phyloP scores from a whole-genome alignment of 345 rosid species.

The Euphorbia pulcherrima region DNA sequence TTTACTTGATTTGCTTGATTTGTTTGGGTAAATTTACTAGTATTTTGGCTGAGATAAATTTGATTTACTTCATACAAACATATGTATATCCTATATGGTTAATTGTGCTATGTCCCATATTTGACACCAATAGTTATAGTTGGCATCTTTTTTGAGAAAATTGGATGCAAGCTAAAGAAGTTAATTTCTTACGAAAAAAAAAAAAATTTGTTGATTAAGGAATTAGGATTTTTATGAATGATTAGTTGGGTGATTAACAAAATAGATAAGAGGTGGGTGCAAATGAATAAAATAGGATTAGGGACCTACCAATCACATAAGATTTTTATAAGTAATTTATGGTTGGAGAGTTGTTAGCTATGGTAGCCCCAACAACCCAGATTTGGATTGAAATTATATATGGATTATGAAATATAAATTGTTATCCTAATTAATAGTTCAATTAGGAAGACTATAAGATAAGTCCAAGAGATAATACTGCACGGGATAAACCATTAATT shows the following conservation, averaged over 20 bases:
- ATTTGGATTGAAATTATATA: constrained; percentile 12
- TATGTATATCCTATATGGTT: no score
- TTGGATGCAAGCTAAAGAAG: constrained; percentile 4
- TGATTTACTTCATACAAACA: no score
- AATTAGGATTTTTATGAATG: constrained; percentile 5
- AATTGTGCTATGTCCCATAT: no score
- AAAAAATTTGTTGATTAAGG: background rate
- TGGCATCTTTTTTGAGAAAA: background rate
- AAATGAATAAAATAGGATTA: constrained; percentile 8
- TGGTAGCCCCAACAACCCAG: constrained; percentile 15
- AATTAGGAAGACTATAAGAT: background rate
- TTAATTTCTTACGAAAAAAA: background rate
- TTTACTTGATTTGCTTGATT: no score
- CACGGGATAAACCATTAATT: background rate
- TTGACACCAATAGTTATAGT: no score
- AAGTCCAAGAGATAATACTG: background rate
- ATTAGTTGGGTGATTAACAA: constrained; percentile 20
- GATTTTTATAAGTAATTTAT: constrained; percentile 11
- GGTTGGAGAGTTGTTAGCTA: constrained; percentile 12
- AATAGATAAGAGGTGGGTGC: constrained; percentile 23
- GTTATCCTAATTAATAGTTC: background rate
- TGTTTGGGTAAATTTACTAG: no score
- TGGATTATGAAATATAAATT: constrained; percentile 4
- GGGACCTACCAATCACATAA: constrained; percentile 31
- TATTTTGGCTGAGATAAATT: background rate